Percentiles rank a stretch among this genome's conserved stretches.
These are phyloP conservation scores for Plasmodium yoelii DNA, from an alignment of 169 alveolate species.

Conservation along the genomic window DNA sequence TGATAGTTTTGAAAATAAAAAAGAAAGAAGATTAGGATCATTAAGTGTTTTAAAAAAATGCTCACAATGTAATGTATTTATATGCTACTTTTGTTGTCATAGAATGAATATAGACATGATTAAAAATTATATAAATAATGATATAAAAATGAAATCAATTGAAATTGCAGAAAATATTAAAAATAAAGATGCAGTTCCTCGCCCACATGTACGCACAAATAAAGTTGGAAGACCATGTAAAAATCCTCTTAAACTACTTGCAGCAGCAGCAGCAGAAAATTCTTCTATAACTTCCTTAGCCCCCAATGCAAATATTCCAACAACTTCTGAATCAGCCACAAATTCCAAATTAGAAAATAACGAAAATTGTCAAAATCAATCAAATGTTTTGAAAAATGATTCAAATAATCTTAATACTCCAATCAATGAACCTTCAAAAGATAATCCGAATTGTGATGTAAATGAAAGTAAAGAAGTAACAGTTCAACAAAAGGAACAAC, in stretches of 20 bases:
- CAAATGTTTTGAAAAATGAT: too few relatives aligned
- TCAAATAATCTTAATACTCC: too few relatives aligned
- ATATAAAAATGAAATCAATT: neutral
- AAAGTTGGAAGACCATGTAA: conserved; percentile 42
- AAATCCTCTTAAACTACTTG: neutral
- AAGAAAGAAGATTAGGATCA: conserved; percentile 72
- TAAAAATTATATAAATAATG: conserved; percentile 47
- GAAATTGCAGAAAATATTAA: neutral
- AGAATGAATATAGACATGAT: conserved; percentile 66
- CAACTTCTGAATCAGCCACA: too few relatives aligned
- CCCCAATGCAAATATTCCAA: too few relatives aligned
- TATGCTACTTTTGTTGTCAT: conserved; percentile 71
- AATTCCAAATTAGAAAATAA: too few relatives aligned
- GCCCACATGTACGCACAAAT: neutral
- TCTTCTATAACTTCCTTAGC: too few relatives aligned
- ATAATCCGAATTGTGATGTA: too few relatives aligned
- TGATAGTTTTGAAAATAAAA: conserved; percentile 46
- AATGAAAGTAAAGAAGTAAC: too few relatives aligned
- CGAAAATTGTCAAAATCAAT: too few relatives aligned
- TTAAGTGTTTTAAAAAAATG: conserved; percentile 70
- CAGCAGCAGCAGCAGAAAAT: neutral
- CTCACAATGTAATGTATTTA: conserved; percentile 53
- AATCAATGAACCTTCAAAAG: too few relatives aligned
- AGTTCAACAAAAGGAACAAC: too few relatives aligned
- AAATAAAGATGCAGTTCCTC: neutral